Conservation (phyloP, 2,329 filamentous ascomycete species). For the Exserohilum rostratum region DNA sequence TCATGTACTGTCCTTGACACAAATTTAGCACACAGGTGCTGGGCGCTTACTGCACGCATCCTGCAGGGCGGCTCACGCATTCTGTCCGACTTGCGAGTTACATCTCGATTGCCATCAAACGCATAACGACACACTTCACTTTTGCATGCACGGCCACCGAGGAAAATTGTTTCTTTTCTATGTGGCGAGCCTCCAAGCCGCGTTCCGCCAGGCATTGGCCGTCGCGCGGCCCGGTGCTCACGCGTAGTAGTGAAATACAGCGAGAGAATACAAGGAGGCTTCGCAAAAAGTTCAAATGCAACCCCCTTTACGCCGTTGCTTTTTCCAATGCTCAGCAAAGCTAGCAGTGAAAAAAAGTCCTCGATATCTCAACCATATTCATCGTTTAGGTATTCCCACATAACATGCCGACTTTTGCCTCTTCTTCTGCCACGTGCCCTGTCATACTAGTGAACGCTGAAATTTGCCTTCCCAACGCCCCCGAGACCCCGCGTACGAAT, state of each 20-base stretch:
- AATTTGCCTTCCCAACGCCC: slow-evolving; percentile 2
- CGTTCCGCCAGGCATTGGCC: not conserved
- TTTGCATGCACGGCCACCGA: not conserved
- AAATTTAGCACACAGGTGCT: not conserved
- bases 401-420: slow-evolving; percentile 1
- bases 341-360: slow-evolving; percentile 10
- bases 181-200: slow-evolving; percentile 1
- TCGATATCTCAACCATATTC: slow-evolving; percentile 1
- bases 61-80: not conserved
- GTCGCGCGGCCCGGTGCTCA: slow-evolving; percentile 4
- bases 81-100: not conserved
- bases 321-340: slow-evolving; percentile 14
- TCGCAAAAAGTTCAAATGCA: slow-evolving; percentile 14
- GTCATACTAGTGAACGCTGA: slow-evolving; percentile 1
- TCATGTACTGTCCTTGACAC: not conserved
- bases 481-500: slow-evolving; percentile 3
- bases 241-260: slow-evolving; percentile 15
- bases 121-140: not conserved
- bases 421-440: slow-evolving; percentile 1
- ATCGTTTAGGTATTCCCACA: slow-evolving; percentile 5
- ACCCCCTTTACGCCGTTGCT: slow-evolving; percentile 17
- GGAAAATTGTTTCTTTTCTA: slow-evolving; percentile 2
- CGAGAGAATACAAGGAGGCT: slow-evolving; percentile 10
- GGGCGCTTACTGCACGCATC: not conserved
- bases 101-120: not conserved